A percentile compares a stretch with the other conserved stretches of the same genome.
These are phyloP conservation scores for Corylus americana DNA, from an alignment of 306 rosid species.

Conservation along the genomic window DNA sequence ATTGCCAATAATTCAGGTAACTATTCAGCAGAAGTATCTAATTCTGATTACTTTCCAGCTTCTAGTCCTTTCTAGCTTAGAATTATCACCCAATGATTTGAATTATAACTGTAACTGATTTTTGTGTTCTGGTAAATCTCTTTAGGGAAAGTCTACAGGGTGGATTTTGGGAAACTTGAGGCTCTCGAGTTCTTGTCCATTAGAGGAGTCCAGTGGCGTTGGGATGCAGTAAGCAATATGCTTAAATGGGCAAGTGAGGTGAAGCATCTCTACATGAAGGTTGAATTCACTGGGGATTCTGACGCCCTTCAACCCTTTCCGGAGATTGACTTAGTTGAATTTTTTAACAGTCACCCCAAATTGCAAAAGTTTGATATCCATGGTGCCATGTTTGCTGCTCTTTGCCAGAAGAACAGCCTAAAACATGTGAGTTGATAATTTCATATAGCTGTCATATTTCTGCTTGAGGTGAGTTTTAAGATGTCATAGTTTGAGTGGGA, in stretches of 20 bases:
- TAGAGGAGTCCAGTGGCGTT: constrained; percentile 92
- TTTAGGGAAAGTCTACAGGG: constrained; percentile 86
- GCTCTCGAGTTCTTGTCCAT: constrained; percentile 75
- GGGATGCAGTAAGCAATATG: constrained; percentile 90
- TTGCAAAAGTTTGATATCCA: constrained; percentile 76
- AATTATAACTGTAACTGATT: not conserved
- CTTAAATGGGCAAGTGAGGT: constrained; percentile 79
- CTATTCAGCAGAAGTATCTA: not conserved
- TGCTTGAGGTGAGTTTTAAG: not conserved
- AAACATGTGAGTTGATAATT: constrained; percentile 54
- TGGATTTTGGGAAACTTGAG: constrained; percentile 74
- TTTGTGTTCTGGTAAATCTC: constrained; percentile 24
- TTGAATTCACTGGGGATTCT: constrained; percentile 88
- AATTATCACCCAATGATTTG: not conserved
- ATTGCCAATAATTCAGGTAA: constrained; percentile 81
- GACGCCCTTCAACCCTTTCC: constrained; percentile 91
- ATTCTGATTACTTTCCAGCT: constrained; percentile 1
- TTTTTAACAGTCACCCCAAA: constrained; percentile 84
- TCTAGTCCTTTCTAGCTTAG: not conserved
- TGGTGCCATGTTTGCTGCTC: constrained; percentile 99
- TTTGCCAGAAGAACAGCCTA: constrained; percentile 90
- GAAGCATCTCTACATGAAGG: constrained; percentile 91
- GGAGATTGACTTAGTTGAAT: constrained; percentile 88
- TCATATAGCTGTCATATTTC: constrained; percentile 3
- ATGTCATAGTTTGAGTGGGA: constrained; percentile 7